phyloP scores from a whole-genome alignment of 2,329 filamentous ascomycete species.

The Samsoniella hepiali region DNA sequence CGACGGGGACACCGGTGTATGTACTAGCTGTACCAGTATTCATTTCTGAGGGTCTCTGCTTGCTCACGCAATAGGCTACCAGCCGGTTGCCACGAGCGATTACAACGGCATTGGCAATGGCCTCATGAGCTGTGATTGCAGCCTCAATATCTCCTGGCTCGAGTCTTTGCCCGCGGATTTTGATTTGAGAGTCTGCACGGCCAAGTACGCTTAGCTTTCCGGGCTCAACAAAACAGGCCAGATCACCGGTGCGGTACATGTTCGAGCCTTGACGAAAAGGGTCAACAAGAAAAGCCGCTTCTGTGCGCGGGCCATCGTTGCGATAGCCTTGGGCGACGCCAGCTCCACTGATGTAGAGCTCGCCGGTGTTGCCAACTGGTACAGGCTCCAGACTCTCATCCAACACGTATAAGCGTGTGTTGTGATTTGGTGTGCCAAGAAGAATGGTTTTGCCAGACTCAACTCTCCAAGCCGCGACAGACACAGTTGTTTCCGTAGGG shows the following conservation, averaged over 20 bases:
- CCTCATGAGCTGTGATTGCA: neutral
- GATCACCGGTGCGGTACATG: neutral
- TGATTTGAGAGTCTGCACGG: neutral
- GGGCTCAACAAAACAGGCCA: neutral
- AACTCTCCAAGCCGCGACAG: neutral
- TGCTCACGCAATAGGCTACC: neutral
- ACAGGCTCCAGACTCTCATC: neutral
- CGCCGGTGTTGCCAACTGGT: neutral
- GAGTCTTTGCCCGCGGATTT: neutral
- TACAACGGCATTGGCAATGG: neutral
- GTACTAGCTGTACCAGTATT: too few relatives aligned
- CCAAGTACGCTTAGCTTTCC: neutral
- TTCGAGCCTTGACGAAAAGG: neutral
- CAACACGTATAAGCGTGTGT: neutral
- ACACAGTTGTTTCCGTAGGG: neutral
- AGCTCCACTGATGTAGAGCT: neutral
- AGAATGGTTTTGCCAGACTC: neutral
- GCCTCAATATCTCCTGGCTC: neutral
- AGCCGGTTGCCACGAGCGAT: neutral
- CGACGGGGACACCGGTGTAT: too few relatives aligned
- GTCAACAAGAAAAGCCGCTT: neutral
- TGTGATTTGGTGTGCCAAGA: neutral
- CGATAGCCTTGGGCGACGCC: neutral
- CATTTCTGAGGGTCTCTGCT: too few relatives aligned
- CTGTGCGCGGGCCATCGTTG: neutral